Conservation (phyloP, 768 basidiomycete genomes). For the Mrakia hoshinonis region DNA sequence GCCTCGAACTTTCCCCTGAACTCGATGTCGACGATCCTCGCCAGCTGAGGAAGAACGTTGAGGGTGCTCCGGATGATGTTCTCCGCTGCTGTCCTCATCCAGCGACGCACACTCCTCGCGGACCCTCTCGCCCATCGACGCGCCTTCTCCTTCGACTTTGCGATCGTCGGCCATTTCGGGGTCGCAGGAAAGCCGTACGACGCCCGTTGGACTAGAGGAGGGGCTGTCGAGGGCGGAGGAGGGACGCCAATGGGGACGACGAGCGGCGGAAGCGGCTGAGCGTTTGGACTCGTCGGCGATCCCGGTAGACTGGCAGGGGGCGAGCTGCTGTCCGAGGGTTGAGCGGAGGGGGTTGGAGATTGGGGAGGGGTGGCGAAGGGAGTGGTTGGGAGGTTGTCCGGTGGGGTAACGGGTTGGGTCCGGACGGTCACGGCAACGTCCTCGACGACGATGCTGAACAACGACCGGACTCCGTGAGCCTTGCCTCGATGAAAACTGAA, state of each 20-base stretch:
- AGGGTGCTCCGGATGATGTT: constrained; percentile 9
- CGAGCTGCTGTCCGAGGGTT: not conserved
- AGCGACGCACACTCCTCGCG: not conserved
- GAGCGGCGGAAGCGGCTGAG: no score
- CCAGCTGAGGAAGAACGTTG: constrained; percentile 20
- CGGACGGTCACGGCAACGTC: constrained; percentile 21
- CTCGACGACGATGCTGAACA: constrained; percentile 24
- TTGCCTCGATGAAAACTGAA: constrained; percentile 16
- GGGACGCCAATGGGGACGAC: no score
- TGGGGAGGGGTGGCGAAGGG: not conserved
- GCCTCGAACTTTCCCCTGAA: constrained; percentile 1
- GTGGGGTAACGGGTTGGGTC: not conserved
- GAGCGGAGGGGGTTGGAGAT: not conserved
- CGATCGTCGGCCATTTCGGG: no score
- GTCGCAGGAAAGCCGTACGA: no score
- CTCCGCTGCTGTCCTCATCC: constrained; percentile 5
- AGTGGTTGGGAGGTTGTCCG: not conserved
- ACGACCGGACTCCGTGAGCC: constrained; percentile 9
- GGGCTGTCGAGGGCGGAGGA: no score
- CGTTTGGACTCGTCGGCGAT: no score
- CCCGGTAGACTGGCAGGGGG: not conserved
- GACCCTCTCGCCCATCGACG: not conserved
- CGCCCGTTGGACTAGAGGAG: no score
- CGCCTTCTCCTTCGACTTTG: no score
- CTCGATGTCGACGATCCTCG: constrained; percentile 20